A percentile compares a stretch with the other conserved stretches of the same genome.
phyloP scores from a whole-genome alignment of 345 rosid species.

The Pugionium dolabratum region DNA sequence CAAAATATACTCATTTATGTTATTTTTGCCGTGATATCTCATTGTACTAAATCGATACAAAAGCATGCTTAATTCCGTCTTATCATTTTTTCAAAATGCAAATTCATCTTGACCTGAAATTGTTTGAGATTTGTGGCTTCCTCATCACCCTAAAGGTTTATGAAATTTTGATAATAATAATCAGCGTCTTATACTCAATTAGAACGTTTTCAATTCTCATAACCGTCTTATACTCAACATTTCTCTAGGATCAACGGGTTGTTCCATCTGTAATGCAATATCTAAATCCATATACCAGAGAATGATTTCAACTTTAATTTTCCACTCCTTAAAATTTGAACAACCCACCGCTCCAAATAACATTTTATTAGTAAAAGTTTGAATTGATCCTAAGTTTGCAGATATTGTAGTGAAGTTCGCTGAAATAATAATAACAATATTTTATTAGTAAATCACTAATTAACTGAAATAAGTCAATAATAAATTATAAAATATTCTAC shows the following conservation, averaged over 20 bases:
- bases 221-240: too few relatives aligned
- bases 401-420: background rate
- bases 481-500: background rate
- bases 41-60: background rate
- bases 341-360: too few relatives aligned
- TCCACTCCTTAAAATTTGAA: background rate
- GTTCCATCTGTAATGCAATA: background rate
- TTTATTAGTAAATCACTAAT: too few relatives aligned
- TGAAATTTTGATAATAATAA: too few relatives aligned
- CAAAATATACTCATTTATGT: background rate
- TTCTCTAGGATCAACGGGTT: background rate
- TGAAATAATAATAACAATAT: too few relatives aligned
- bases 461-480: too few relatives aligned
- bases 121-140: background rate
- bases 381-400: background rate
- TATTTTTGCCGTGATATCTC: background rate
- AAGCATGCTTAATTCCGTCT: background rate
- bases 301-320: background rate
- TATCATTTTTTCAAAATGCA: background rate
- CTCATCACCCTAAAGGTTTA: background rate
- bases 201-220: too few relatives aligned
- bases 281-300: background rate
- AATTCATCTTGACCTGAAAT: background rate
- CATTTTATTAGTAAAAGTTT: too few relatives aligned
- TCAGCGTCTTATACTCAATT: too few relatives aligned